phyloP scores from a whole-genome alignment of 805 yeast genomes.

The Nakazawaea wyomingensis region DNA sequence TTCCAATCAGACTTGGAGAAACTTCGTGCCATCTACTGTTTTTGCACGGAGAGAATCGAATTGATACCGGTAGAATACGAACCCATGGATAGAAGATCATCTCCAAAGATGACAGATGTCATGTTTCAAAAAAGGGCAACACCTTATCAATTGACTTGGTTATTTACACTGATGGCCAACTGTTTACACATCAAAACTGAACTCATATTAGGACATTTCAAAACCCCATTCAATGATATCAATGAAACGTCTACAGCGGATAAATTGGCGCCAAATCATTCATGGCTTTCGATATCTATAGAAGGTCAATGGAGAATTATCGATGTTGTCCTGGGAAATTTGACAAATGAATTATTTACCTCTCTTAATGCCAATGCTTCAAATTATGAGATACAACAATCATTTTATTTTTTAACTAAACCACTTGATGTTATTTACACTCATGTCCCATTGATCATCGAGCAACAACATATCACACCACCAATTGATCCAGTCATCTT shows the following conservation, averaged over 20 bases:
- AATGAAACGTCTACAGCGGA: conserved; percentile 27
- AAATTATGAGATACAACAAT: conserved; percentile 30
- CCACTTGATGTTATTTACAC: conserved; percentile 77
- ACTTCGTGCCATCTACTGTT: conserved; percentile 58
- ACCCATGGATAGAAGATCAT: conserved; percentile 24
- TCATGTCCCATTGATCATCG: conserved; percentile 76
- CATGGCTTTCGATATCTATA: conserved; percentile 79
- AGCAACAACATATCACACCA: conserved; percentile 83
- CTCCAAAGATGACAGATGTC: conserved; percentile 25
- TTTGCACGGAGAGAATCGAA: conserved; percentile 52
- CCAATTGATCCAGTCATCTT: conserved; percentile 76
- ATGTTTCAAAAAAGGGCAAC: conserved; percentile 24
- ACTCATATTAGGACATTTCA: conserved; percentile 76
- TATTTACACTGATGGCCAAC: conserved; percentile 68
- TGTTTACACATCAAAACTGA: conserved; percentile 69
- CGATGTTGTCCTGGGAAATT: conserved; percentile 65
- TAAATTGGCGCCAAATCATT: conserved; percentile 66
- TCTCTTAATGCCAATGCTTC: conserved; percentile 34
- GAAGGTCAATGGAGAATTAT: conserved; percentile 76
- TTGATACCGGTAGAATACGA: conserved; percentile 31
- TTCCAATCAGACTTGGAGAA: conserved; percentile 52
- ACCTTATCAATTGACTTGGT: conserved; percentile 64
- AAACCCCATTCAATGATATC: conserved; percentile 56
- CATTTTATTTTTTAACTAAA: conserved; percentile 70
- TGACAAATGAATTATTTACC: conserved; percentile 26